phyloP scores from a whole-genome alignment of 768 basidiomycete species.

The Lentinula edodes region DNA sequence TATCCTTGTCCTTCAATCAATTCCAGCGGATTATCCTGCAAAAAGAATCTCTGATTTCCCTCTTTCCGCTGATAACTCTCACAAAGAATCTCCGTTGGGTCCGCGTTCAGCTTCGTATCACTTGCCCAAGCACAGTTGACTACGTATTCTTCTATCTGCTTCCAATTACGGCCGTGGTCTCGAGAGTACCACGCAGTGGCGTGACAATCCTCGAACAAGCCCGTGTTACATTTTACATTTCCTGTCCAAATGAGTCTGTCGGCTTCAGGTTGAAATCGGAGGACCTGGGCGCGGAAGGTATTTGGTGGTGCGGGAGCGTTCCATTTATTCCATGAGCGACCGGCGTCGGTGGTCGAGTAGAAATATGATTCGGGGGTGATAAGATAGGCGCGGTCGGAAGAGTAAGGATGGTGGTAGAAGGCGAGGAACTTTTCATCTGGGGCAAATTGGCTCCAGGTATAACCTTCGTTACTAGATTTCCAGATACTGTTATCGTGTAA shows the following conservation, averaged over 20 bases:
- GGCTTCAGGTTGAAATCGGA: slow-evolving; percentile 84
- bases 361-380: slow-evolving; percentile 62
- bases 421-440: slow-evolving; percentile 65
- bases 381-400: slow-evolving; percentile 81
- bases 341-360: slow-evolving; percentile 82
- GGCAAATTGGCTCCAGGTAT: slow-evolving; percentile 73
- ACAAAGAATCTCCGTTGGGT: slow-evolving; percentile 87
- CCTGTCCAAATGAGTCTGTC: slow-evolving; percentile 92
- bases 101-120: slow-evolving; percentile 72
- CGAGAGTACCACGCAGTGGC: slow-evolving; percentile 70
- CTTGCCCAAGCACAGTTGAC: slow-evolving; percentile 89
- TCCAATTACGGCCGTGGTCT: slow-evolving; percentile 78
- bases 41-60: slow-evolving; percentile 66
- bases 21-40: slow-evolving; percentile 54
- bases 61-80: slow-evolving; percentile 81
- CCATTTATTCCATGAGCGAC: slow-evolving; percentile 59
- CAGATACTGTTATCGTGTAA: slow-evolving; percentile 74
- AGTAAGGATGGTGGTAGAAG: slow-evolving; percentile 83
- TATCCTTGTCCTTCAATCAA: slow-evolving; percentile 74
- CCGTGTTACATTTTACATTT: slow-evolving; percentile 54
- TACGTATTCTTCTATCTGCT: slow-evolving; percentile 77
- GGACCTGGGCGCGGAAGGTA: slow-evolving; percentile 62
- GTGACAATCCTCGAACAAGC: slow-evolving; percentile 48
- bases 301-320: slow-evolving; percentile 71
- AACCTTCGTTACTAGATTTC: slow-evolving; percentile 96